Base-by-base conservation (phyloP, 164 flowering plant species). In the Sedum album region DNA sequence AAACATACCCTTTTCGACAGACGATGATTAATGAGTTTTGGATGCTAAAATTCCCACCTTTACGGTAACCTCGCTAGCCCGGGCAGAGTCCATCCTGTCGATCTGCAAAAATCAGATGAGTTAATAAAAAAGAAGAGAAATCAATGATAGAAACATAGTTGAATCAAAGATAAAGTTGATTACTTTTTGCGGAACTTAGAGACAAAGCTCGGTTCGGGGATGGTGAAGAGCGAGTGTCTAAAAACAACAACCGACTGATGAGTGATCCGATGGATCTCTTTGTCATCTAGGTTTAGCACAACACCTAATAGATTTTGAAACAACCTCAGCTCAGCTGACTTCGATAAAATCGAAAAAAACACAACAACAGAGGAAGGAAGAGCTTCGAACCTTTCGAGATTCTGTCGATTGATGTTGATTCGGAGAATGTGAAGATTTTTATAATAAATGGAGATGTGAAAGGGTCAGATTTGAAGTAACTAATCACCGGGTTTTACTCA, bases 151-250 rank as follows among this genome's bases (percentile, higher is more conserved):
- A 44, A 3, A 44, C 18, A 44, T 13, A 13, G 17, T 21, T 5
- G 42, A 44, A 14, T 31, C n/a, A n/a, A n/a, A n/a, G n/a, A n/a
- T n/a, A n/a, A n/a, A n/a, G n/a, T n/a, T n/a, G n/a, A n/a, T 8
- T 39, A 66, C 42, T 73, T 73, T 65, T 73, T 70, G 25, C 62
- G 26, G 18, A 66, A 70, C 31, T 57, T 73, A 67, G 63, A 28
- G n/a, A 35, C 57, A 2, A 44, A 17, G 13, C 44, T 26, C 6
- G 67, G 53, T 26, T 76, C 78, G 79, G 73, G 2, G 76, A 73
- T 1, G 79, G 73, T 0, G 72, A 76, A 69, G 78, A 72, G 17
- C 65, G 46, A 4, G 71, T 72, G 18, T 70, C n/a, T n/a, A n/a
- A n/a, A 30, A 70, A 9, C 57, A 6, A 9, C 57, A 51, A 51